Conservation (phyloP, 441 rosid genomes). For the Euphorbia schlechtendalii region DNA sequence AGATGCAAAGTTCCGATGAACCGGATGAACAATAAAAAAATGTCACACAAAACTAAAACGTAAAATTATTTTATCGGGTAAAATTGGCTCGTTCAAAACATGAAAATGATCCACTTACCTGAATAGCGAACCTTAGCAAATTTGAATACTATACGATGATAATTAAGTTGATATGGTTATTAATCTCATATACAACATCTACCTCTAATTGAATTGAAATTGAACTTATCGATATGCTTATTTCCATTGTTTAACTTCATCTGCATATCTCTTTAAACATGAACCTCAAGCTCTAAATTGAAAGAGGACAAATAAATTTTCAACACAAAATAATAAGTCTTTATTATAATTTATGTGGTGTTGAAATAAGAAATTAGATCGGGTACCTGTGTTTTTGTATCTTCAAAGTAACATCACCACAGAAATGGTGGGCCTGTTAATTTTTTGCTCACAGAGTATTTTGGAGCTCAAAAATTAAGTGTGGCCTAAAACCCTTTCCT, state of each 20-base stretch:
- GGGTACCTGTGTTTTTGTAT: neutral
- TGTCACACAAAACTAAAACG: no score
- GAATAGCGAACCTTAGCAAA: no score
- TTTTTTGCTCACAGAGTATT: neutral
- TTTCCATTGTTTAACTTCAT: neutral
- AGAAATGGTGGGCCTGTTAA: neutral
- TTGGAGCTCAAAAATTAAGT: constrained; percentile 10
- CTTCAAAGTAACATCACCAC: neutral
- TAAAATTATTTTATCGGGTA: no score
- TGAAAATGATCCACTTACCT: no score
- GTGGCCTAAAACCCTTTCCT: neutral
- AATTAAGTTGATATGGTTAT: no score
- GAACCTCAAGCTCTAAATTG: neutral
- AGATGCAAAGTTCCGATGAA: no score
- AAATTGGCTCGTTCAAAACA: no score
- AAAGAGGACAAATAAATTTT: neutral
- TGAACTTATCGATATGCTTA: no score
- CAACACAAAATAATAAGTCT: neutral
- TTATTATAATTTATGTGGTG: neutral
- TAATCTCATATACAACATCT: no score
- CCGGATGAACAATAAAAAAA: no score
- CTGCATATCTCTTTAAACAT: neutral
- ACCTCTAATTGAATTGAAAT: neutral
- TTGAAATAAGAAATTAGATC: neutral
- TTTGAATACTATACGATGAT: no score